A percentile compares a stretch with the other conserved stretches of the same genome.
phyloP scores from a whole-genome alignment of 2,329 filamentous ascomycete genomes.

The Trichothecium roseum region DNA sequence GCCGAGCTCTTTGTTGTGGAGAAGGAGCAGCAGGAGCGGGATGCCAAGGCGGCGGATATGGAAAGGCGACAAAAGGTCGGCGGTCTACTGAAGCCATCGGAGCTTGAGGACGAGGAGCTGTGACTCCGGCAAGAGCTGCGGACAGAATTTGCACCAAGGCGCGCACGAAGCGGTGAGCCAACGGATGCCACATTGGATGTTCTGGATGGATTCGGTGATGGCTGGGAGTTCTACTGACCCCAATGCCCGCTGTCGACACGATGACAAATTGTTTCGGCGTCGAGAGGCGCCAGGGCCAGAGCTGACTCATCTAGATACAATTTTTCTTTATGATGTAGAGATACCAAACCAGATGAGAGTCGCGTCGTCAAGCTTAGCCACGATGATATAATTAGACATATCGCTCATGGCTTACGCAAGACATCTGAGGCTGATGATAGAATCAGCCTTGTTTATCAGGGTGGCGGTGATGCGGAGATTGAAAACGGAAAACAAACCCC shows the following conservation, averaged over 20 bases:
- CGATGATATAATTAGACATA: neutral
- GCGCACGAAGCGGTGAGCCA: constrained; percentile 10
- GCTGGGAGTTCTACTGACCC: constrained; percentile 57
- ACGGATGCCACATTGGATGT: constrained; percentile 1
- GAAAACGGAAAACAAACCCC: neutral
- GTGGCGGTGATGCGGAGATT: neutral
- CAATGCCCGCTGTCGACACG: constrained; percentile 15
- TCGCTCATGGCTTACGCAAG: neutral
- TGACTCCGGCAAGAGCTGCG: constrained; percentile 70
- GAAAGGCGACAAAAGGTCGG: constrained; percentile 92
- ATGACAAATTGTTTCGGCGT: neutral
- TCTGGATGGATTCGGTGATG: constrained; percentile 31
- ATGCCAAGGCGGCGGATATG: constrained; percentile 78
- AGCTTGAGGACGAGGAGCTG: constrained; percentile 82
- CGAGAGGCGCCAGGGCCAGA: neutral
- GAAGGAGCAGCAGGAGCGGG: constrained; percentile 81
- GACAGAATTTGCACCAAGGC: constrained; percentile 42
- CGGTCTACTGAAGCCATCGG: constrained; percentile 92
- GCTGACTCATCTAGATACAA: neutral
- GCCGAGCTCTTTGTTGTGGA: constrained; percentile 89
- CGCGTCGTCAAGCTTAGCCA: neutral
- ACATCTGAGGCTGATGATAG: neutral
- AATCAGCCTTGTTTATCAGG: neutral
- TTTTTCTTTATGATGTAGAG: constrained; percentile 5
- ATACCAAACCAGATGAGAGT: constrained; percentile 3